These are phyloP conservation scores for Penicillium dipodomyicola DNA, from an alignment of 495 filamentous ascomycete genomes.

Conservation along the genomic window DNA sequence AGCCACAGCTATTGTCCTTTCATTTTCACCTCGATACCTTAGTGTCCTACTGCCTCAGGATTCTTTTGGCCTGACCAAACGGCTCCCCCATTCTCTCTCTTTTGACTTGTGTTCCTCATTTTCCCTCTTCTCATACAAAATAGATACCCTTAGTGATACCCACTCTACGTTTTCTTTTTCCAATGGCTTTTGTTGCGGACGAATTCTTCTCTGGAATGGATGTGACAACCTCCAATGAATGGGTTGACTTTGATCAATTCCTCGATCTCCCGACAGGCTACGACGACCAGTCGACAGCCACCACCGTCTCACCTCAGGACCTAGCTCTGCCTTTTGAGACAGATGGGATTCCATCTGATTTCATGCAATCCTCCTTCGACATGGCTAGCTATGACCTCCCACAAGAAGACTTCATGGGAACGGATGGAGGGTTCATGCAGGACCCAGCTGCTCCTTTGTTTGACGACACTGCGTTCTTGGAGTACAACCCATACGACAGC, in stretches of 20 bases:
- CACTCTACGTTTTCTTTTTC: slow-evolving; percentile 5
- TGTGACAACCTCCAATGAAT: slow-evolving; percentile 25
- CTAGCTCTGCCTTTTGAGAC: slow-evolving; percentile 30
- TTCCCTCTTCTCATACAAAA: background rate
- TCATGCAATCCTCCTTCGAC: slow-evolving; percentile 30
- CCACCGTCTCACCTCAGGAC: slow-evolving; percentile 37
- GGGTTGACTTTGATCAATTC: slow-evolving; percentile 41
- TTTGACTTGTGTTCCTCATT: slow-evolving; percentile 2
- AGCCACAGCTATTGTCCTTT: background rate
- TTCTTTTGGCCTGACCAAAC: background rate
- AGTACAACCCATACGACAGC: slow-evolving; percentile 23
- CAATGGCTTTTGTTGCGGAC: slow-evolving; percentile 29
- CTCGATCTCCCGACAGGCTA: slow-evolving; percentile 37
- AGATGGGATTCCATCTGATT: slow-evolving; percentile 24
- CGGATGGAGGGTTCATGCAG: slow-evolving; percentile 25
- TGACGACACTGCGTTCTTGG: slow-evolving; percentile 27
- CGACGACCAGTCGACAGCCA: slow-evolving; percentile 35
- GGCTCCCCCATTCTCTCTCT: slow-evolving; percentile 2
- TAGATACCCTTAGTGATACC: slow-evolving; percentile 15
- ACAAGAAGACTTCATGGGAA: slow-evolving; percentile 23
- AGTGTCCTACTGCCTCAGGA: slow-evolving; percentile 5
- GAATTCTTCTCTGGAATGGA: slow-evolving; percentile 24
- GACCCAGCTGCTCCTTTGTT: slow-evolving; percentile 26
- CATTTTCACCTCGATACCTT: background rate
- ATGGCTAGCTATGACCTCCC: slow-evolving; percentile 27